These are phyloP conservation scores for Ganoderma lucidum DNA, from an alignment of 1,284 basidiomycete genomes.

Conservation along the genomic window DNA sequence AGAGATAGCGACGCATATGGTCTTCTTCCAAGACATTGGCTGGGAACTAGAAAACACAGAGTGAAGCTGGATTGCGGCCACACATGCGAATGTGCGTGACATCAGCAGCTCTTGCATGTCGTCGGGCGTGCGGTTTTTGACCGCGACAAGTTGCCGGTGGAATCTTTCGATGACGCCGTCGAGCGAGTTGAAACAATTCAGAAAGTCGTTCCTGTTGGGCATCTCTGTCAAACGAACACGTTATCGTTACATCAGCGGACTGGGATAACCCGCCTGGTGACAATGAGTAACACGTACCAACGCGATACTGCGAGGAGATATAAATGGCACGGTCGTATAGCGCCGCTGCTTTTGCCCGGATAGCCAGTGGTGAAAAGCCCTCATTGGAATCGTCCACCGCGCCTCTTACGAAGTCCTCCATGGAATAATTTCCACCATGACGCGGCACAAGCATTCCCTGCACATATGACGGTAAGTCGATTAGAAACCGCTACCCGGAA, in stretches of 20 bases:
- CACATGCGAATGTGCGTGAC: conserved; percentile 30
- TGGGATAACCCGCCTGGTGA: not conserved
- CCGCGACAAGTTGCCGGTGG: conserved; percentile 21
- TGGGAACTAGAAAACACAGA: conserved; percentile 21
- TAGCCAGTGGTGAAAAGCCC: conserved; percentile 37
- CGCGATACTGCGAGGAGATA: conserved; percentile 27
- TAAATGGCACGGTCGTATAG: conserved; percentile 44
- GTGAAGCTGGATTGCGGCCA: conserved; percentile 34
- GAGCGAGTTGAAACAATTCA: conserved; percentile 22
- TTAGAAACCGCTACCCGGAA: not conserved
- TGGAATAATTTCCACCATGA: conserved; percentile 24
- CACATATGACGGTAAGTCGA: not conserved
- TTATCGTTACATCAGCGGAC: not conserved
- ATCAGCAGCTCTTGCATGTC: conserved; percentile 33
- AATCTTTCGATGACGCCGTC: conserved; percentile 33
- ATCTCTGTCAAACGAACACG: conserved; percentile 14
- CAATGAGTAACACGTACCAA: conserved; percentile 10
- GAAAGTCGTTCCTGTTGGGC: conserved; percentile 23
- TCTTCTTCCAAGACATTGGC: conserved; percentile 25
- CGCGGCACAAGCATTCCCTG: conserved; percentile 21
- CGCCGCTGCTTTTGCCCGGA: conserved; percentile 47
- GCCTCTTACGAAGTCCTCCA: conserved; percentile 29
- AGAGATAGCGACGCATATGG: conserved; percentile 28
- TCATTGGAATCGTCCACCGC: conserved; percentile 30
- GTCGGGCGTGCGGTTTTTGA: conserved; percentile 18